Evolutionary conservation across 306 rosid genomes (phyloP), one percentile per base, ranked within the genome.

Genomic region (Quercus dentata): DNA sequence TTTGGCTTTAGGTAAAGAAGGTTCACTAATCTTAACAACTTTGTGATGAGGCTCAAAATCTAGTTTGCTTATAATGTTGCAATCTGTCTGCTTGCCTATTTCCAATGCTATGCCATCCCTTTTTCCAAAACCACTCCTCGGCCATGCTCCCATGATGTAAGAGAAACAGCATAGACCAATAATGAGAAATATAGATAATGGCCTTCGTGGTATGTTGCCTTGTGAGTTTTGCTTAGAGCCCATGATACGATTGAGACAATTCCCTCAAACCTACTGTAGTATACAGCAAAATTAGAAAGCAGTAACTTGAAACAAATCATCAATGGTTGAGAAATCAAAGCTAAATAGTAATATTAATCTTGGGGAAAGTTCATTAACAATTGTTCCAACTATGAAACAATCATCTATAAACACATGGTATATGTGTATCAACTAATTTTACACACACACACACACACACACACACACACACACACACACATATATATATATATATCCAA

Each of bases 81-180:
- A 96, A 72, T 91, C 96, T 21, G 96, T 74, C 82, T 84, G 77
- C 82, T 86, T 90, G 64, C 89, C 87, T 38, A 91, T 85, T 82
- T 84, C 83, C 78, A 88, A 83, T 18, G 93, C 87, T 86, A 95
- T 86, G 73, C 79, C 83, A 73, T 95, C 99, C 64, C 91, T 90
- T 81, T 93, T 93, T 61, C 99, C 98, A 59, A 86, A 89, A 4
- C 99, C 97, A 69, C 93, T 90, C 88, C 84, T 91, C 74, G 91
- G 94, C 99, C 99, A 96, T 85, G 97, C 89, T 81, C 99, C 99
- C 88, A 96, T 85, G 80, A 96, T 94, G 86, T 96, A 96, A 83
- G 89, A 96, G 88, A 90, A 89, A 78, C 94, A 88, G 86, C 99
- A 93, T 10, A 96, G 83, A 73, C 84, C 92, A 77, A 96, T 87